Evolutionary conservation across 2,329 filamentous ascomycete genomes (phyloP).

Genomic region (Fusarium chaquense): DNA sequence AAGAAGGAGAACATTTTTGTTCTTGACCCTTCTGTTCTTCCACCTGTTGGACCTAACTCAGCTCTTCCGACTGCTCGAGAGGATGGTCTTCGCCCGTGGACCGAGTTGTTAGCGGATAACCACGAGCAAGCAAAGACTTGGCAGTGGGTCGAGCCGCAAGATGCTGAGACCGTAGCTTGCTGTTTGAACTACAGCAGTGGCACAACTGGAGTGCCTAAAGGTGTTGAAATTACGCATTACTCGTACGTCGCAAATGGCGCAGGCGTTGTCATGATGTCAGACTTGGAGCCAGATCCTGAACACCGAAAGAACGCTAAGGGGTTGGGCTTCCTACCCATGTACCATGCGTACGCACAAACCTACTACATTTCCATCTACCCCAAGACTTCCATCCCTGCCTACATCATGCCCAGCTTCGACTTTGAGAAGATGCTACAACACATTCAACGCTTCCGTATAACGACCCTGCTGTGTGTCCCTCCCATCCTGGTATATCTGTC

Average conservation of each 20-base stretch:
- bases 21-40: constrained; percentile 67
- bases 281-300: constrained; percentile 61
- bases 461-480: constrained; percentile 74
- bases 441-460: constrained; percentile 76
- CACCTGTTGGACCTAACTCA: background rate
- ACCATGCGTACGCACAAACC: constrained; percentile 79
- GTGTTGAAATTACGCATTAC: constrained; percentile 80
- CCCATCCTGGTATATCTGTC: constrained; percentile 79
- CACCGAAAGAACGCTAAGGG: constrained; percentile 54
- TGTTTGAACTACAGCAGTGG: constrained; percentile 83
- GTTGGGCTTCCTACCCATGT: constrained; percentile 81
- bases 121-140: constrained; percentile 60
- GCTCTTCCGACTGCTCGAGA: constrained; percentile 47
- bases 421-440: constrained; percentile 77
- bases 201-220: constrained; percentile 85
- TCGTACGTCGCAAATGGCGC: constrained; percentile 79
- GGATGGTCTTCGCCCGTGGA: constrained; percentile 66
- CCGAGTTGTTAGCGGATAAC: constrained; percentile 64
- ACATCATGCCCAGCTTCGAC: constrained; percentile 83
- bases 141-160: constrained; percentile 69
- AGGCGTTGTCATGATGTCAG: constrained; percentile 61
- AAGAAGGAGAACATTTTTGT: constrained; percentile 69
- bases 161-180: constrained; percentile 66
- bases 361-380: constrained; percentile 72
- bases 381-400: constrained; percentile 70